Evolutionary conservation across 75 land plant species (phyloP).

Genomic region (Selaginella moellendorffii): DNA sequence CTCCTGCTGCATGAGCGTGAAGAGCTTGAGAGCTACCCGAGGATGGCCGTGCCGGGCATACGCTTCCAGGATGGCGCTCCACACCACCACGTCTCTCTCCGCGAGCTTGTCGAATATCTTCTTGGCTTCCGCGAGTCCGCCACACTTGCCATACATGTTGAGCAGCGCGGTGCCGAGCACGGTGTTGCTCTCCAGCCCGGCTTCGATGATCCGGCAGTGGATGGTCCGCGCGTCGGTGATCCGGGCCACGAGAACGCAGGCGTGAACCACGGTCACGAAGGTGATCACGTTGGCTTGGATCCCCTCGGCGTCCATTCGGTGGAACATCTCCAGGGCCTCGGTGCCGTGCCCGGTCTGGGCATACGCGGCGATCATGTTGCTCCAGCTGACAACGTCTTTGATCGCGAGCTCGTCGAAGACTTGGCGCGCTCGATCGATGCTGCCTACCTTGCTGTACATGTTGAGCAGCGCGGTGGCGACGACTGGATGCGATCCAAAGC

Average conservation of each 20-base stretch:
- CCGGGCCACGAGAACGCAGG: not conserved
- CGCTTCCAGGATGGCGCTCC: not conserved
- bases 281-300: not conserved
- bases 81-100: not conserved
- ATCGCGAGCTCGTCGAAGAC: not conserved
- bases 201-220: no score
- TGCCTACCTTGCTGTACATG: not conserved
- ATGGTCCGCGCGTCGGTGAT: not conserved
- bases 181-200: not conserved
- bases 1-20: not conserved
- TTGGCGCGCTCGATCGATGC: not conserved
- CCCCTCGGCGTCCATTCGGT: not conserved
- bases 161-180: not conserved
- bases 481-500: not conserved
- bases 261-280: not conserved
- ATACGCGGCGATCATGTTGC: not conserved
- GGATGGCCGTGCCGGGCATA: not conserved
- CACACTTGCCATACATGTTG: not conserved
- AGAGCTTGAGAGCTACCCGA: not conserved
- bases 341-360: not conserved
- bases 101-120: not conserved
- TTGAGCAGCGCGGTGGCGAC: not conserved
- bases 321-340: not conserved
- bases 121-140: constrained; percentile 6
- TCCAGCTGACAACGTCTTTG: not conserved